Conservation (phyloP, 352 stramenopile species). For the Globisporangium megalacanthum region DNA sequence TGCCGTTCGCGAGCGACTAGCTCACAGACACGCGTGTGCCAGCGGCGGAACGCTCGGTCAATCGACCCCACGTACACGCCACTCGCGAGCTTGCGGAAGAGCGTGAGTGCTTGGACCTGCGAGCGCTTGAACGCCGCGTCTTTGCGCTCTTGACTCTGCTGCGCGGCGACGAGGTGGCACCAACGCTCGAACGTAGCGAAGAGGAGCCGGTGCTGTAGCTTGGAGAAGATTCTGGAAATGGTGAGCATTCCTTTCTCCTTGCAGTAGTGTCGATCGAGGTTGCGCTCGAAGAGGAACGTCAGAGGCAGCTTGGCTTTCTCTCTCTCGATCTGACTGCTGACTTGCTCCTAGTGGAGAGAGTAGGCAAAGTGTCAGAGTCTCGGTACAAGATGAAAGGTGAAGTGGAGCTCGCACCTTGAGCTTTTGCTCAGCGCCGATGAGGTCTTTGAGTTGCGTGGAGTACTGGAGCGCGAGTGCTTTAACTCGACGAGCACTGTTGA, state of each 20-base stretch:
- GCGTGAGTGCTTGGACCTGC: conserved; percentile 28
- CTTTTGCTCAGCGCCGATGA: conserved; percentile 14
- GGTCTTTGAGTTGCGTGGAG: conserved; percentile 11
- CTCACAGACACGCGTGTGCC: conserved; percentile 11
- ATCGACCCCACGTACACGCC: conserved; percentile 51
- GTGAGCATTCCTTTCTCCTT: conserved; percentile 40
- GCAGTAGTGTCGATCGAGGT: conserved; percentile 54
- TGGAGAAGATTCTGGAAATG: conserved; percentile 62
- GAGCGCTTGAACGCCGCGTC: conserved; percentile 22
- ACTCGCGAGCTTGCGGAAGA: conserved; percentile 53
- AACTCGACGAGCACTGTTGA: background rate
- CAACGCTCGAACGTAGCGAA: conserved; percentile 42
- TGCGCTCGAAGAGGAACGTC: conserved; percentile 71
- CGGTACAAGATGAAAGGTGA: background rate
- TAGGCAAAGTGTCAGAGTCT: background rate
- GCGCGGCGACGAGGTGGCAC: conserved; percentile 16
- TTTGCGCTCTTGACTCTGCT: conserved; percentile 19
- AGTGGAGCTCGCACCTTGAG: conserved; percentile 7
- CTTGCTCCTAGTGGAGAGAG: conserved; percentile 17
- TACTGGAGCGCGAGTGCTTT: conserved; percentile 4
- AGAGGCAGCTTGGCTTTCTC: conserved; percentile 59
- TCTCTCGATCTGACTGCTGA: conserved; percentile 35
- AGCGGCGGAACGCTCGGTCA: conserved; percentile 26
- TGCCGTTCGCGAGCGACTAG: conserved; percentile 21
- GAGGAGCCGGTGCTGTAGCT: conserved; percentile 56